These are phyloP conservation scores for Naganishia sp. DNA, from an alignment of 1,284 basidiomycete genomes.

Conservation along the genomic window DNA sequence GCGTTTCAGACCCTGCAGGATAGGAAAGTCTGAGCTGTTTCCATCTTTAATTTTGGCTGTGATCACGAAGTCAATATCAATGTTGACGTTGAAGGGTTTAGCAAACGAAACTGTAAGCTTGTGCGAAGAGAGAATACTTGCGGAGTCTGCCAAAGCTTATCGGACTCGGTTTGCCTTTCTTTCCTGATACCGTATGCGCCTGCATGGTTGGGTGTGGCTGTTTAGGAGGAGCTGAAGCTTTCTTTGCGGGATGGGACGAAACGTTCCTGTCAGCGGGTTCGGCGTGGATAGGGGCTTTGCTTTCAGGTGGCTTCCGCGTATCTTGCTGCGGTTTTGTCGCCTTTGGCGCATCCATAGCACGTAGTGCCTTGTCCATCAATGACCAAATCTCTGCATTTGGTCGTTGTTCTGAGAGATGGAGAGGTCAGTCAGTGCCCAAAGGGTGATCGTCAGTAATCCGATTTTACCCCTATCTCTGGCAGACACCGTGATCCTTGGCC, in stretches of 20 bases:
- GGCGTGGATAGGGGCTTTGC: too few relatives aligned
- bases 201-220: too few relatives aligned
- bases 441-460: too few relatives aligned
- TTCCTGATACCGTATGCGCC: not conserved
- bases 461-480: not conserved
- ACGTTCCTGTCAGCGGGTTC: not conserved
- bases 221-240: not conserved
- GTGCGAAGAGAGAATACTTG: not conserved
- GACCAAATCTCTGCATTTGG: too few relatives aligned
- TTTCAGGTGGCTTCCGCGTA: too few relatives aligned
- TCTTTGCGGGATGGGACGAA: too few relatives aligned
- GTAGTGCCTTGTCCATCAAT: too few relatives aligned
- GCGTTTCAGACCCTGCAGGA: slow-evolving; percentile 9
- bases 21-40: not conserved
- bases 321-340: too few relatives aligned
- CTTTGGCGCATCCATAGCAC: too few relatives aligned
- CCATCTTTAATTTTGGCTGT: slow-evolving; percentile 17
- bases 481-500: slow-evolving; percentile 15
- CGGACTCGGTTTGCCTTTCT: slow-evolving; percentile 7
- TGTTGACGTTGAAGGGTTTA: not conserved
- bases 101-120: not conserved
- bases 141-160: slow-evolving; percentile 23
- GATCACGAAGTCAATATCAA: not conserved
- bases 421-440: not conserved
- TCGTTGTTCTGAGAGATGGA: not conserved